Evolutionary conservation across 2,329 filamentous ascomycete genomes (phyloP), one percentile per base, ranked within the genome.

Genomic region (Aspergillus unguis): DNA sequence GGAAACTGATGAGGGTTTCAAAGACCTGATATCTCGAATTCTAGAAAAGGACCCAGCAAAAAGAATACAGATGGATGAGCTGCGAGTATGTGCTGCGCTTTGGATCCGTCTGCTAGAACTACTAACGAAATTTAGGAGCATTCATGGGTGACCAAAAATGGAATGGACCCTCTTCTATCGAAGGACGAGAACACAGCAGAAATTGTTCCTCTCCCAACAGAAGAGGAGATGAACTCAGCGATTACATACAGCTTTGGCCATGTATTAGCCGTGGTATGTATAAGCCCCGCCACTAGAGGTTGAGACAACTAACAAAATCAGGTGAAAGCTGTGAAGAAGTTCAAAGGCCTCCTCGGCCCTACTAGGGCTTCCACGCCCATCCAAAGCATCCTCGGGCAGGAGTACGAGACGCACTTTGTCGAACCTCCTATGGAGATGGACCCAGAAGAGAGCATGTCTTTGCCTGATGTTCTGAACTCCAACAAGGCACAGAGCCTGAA

Each of bases 211-310:
- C 83, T 85, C 4, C 92, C 92, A 1, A 97, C 92, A 52, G 88
- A 94, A 61, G 85, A 92, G 51, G 94, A 99, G 72, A 83, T 96
- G 65, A 90, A 90, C 63, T 85, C 87, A 58, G 94, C 94, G 10
- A 95, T 97, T 58, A 97, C 94, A 2, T 84, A 83, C 26, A 95
- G 91, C 65, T 91, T 97, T 81, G 86, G 86, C 54, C 87, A 94
- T 65, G 79, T 97, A 2, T 78, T 97, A 52, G 89, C 85, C 48
- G 89, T 97, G 59, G 87, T 90, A 79, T 48, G 68, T 55, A 9
- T 25, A 32, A 6, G 35, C 4, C 5, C 10, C 9, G 6, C 27
- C 41, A n/a, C 3, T 40, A 10, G 4, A 9, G 5, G 17, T 37
- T 9, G 8, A 23, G 17, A 37, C 8, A 17, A 6, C 45, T 63